Percentiles rank a stretch among this genome's conserved stretches.
Evolutionary conservation across 129 eudicot genomes (phyloP).

Genomic region (Chrysanthemum lavandulifolium): DNA sequence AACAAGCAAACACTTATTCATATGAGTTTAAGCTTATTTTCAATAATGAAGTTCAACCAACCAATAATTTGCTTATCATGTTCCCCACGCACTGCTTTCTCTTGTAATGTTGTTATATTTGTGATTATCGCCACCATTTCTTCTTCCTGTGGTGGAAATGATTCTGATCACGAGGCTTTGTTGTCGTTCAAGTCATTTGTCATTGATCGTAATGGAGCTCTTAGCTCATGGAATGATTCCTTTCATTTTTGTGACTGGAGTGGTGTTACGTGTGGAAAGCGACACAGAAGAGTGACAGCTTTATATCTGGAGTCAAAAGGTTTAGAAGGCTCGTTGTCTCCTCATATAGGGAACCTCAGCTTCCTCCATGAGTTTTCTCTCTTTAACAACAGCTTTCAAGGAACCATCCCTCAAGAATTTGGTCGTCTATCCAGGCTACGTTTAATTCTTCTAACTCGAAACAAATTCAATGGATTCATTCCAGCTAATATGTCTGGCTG

Average conservation of each 20-base stretch:
- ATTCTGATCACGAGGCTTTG: not conserved
- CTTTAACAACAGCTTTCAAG: slow-evolving; percentile 4
- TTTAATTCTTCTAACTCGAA: not conserved
- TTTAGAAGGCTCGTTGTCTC: slow-evolving; percentile 15
- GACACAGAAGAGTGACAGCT: not conserved
- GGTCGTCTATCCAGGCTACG: slow-evolving; percentile 19
- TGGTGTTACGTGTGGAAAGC: not conserved
- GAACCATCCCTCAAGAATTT: slow-evolving; percentile 8
- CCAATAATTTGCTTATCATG: not conserved
- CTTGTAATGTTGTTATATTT: not conserved
- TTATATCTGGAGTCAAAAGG: not conserved
- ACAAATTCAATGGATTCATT: not conserved
- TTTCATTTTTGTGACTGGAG: not conserved
- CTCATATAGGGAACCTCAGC: slow-evolving; percentile 12
- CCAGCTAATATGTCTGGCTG: slow-evolving; percentile 4
- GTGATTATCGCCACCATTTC: not conserved
- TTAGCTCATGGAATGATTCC: not conserved
- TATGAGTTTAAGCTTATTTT: not conserved
- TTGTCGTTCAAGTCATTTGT: not conserved
- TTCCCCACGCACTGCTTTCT: not conserved
- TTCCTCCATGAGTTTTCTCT: not conserved
- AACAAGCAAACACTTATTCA: too few species aligned
- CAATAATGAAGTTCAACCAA: not conserved
- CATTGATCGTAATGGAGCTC: not conserved
- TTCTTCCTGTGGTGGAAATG: not conserved